These are phyloP conservation scores for Cyclospora cayetanensis DNA, from an alignment of 169 alveolate species.

Conservation along the genomic window DNA sequence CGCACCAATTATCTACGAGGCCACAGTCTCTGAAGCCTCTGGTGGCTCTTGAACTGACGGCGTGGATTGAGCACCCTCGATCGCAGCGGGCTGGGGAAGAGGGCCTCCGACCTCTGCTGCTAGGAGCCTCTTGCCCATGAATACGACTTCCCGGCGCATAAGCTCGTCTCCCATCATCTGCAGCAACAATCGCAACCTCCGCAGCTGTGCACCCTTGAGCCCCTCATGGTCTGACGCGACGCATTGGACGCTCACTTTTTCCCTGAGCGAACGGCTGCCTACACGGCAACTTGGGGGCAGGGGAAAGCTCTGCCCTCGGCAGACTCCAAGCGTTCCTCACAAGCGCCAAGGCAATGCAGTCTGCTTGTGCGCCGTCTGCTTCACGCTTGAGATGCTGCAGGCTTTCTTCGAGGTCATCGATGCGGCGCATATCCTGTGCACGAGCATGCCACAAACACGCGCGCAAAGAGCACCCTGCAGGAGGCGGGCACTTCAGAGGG, in stretches of 20 bases:
- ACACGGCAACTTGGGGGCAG: too few relatives aligned
- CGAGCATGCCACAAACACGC: too few relatives aligned
- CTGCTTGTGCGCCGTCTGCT: conserved; percentile 13
- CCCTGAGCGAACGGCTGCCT: too few relatives aligned
- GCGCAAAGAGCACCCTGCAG: too few relatives aligned
- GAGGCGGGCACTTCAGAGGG: too few relatives aligned
- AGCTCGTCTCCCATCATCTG: conserved; percentile 63
- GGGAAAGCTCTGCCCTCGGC: too few relatives aligned
- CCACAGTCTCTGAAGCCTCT: too few relatives aligned
- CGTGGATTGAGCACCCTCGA: too few relatives aligned
- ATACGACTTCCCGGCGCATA: conserved; percentile 3
- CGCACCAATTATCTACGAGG: too few relatives aligned
- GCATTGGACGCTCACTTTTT: background rate
- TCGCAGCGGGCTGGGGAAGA: too few relatives aligned
- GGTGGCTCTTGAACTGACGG: too few relatives aligned
- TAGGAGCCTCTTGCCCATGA: conserved; percentile 9
- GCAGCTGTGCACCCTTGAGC: background rate
- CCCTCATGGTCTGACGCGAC: background rate
- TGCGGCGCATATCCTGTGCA: conserved; percentile 55
- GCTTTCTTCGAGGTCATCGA: conserved; percentile 11
- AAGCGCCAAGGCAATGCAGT: conserved; percentile 2
- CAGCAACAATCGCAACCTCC: background rate
- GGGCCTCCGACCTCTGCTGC: conserved; percentile 26
- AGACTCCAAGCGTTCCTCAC: conserved; percentile 36
- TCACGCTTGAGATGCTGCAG: conserved; percentile 20